These are phyloP conservation scores for Dimargaris cristalligena DNA, from an alignment of 192 early-diverging fungal species.

Conservation along the genomic window DNA sequence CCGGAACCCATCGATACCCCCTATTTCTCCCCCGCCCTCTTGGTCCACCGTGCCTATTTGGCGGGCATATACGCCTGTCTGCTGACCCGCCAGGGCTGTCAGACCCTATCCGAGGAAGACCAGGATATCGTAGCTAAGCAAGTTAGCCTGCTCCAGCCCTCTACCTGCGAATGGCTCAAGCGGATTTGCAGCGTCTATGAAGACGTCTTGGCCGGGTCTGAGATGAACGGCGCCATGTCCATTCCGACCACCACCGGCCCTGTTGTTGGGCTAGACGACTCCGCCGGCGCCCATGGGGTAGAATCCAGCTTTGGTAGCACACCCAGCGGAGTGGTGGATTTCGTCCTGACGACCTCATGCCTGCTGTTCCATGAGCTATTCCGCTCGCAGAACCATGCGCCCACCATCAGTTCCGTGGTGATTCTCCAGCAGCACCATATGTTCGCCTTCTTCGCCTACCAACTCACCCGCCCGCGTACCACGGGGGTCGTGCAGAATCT, in stretches of 20 bases:
- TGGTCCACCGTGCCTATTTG: conserved; percentile 6
- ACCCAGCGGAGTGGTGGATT: no score
- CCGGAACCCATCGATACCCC: not conserved
- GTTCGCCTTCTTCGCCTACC: conserved; percentile 2
- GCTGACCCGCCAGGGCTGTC: not conserved
- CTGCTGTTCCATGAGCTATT: conserved; percentile 6
- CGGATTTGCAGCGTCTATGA: not conserved
- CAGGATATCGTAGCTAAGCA: not conserved
- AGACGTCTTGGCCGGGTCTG: not conserved
- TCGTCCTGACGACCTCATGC: not conserved
- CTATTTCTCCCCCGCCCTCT: no score
- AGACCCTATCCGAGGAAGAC: not conserved
- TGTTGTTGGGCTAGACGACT: not conserved
- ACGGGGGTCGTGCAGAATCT: not conserved
- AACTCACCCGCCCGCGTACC: not conserved
- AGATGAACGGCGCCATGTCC: not conserved
- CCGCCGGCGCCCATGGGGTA: no score
- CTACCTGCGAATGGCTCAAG: not conserved
- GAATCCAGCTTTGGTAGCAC: no score
- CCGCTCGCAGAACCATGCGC: not conserved
- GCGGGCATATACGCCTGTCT: not conserved
- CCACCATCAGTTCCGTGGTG: not conserved
- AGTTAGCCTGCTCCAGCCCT: not conserved
- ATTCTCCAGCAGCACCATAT: conserved; percentile 3
- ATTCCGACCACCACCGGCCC: not conserved